Conservation (phyloP, 192 early-diverging fungal species). For the Coemansia sp. region DNA sequence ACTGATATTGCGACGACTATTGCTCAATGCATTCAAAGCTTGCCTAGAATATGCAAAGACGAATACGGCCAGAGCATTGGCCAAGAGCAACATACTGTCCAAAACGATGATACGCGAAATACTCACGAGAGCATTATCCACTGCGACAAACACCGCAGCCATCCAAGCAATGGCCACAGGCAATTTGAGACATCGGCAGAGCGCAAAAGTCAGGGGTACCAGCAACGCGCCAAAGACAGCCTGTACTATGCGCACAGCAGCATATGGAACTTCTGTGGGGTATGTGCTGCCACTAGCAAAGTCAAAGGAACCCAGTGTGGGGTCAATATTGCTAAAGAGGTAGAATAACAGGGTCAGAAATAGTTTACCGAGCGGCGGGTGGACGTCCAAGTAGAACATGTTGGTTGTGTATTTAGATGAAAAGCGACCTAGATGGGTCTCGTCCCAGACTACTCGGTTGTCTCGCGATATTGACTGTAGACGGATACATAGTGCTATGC, state of each 20-base stretch:
- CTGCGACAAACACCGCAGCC: constrained; percentile 74
- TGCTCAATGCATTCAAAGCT: constrained; percentile 23
- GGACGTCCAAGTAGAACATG: constrained; percentile 96
- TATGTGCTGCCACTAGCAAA: constrained; percentile 80
- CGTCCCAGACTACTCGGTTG: constrained; percentile 78
- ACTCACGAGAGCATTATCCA: constrained; percentile 57
- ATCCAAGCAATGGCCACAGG: constrained; percentile 40
- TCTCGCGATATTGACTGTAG: constrained; percentile 60
- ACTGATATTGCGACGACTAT: constrained; percentile 12
- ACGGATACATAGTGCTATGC: constrained; percentile 13
- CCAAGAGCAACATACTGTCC: constrained; percentile 91
- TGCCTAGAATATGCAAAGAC: constrained; percentile 68
- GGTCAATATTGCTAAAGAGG: constrained; percentile 54
- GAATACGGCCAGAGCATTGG: constrained; percentile 66
- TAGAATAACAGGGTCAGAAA: constrained; percentile 66
- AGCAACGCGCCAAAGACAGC: constrained; percentile 76
- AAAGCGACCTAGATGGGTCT: constrained; percentile 98
- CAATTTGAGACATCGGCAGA: constrained; percentile 26
- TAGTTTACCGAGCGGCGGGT: constrained; percentile 88
- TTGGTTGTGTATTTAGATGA: constrained; percentile 85
- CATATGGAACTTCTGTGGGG: constrained; percentile 86
- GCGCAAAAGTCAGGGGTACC: constrained; percentile 74
- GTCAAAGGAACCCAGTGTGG: constrained; percentile 73
- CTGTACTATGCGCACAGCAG: constrained; percentile 72
- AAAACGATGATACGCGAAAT: constrained; percentile 91